A percentile compares a stretch with the other conserved stretches of the same genome.
Conservation (phyloP, 192 early-diverging fungal species). For the Podila horticola region DNA sequence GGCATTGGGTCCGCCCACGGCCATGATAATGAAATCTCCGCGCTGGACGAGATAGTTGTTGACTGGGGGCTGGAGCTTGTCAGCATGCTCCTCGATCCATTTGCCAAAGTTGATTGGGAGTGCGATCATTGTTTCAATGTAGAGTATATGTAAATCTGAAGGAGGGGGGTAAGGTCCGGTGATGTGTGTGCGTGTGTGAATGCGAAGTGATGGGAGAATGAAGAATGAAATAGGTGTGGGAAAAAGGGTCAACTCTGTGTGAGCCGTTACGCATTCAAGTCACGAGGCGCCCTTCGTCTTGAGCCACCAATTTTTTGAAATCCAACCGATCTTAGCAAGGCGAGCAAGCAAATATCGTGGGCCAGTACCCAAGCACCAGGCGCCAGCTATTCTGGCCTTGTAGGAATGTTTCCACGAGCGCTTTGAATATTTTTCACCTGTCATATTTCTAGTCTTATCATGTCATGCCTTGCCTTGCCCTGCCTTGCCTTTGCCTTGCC, state of each 20-base stretch:
- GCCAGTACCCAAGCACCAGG: too few species aligned
- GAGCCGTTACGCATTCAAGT: background rate
- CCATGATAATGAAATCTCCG: conserved; percentile 91
- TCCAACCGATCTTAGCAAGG: too few species aligned
- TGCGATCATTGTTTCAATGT: conserved; percentile 56
- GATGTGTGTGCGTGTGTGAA: background rate
- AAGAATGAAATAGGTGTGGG: background rate
- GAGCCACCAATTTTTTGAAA: too few species aligned
- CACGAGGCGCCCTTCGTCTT: background rate
- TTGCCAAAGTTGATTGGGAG: conserved; percentile 89
- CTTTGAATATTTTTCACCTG: too few species aligned
- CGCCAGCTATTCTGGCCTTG: too few species aligned
- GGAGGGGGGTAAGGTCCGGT: background rate
- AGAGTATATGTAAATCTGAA: background rate
- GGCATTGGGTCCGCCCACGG: conserved; percentile 92
- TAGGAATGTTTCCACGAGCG: too few species aligned
- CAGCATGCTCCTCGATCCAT: conserved; percentile 86
- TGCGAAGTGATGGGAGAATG: conserved; percentile 1
- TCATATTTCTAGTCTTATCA: too few species aligned
- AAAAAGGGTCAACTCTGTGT: background rate
- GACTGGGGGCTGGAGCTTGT: conserved; percentile 93
- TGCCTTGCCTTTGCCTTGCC: too few species aligned
- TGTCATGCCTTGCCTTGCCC: too few species aligned
- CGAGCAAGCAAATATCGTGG: too few species aligned
- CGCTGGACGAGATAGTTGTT: conserved; percentile 91